Base-by-base conservation (phyloP, 2,329 filamentous ascomycete species). In the Anthostomella pinea region DNA sequence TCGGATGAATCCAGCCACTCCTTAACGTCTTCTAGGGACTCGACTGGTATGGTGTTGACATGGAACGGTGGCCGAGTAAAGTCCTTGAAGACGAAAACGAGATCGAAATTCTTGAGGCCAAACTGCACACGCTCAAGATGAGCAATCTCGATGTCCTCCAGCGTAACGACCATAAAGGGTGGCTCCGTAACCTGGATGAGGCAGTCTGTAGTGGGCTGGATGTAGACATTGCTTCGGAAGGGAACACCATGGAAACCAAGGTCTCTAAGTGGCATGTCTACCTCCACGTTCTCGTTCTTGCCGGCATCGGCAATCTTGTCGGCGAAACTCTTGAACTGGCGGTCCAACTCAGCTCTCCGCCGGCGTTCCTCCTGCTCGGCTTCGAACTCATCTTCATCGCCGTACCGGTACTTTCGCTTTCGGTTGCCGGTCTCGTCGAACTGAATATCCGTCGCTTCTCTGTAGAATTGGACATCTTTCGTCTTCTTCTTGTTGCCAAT, bases 401-500 rank as follows among this genome's bases (percentile, higher is more conserved):
- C 93, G 58, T 95, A 97, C 31, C 93, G 83, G 66, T 97, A 95
- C 68, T 96, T 96, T 50, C 93, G 86, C 70, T 96, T 95, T 47
- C 94, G 80, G 66, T 97, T 98, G 51, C 93, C 94, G 30, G 93
- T 98, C 68, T 98, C 93, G 57, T 98, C 93, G 53, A 98, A 97
- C 57, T 95, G 89, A 62, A 98, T 97, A 52, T 98, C 93, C 0
- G 93, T 97, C 3, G 93, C 93, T 68, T 98, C 93, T 35, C 93
- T 81, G 58, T 96, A 96, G 67, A 98, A 98, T 54, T 98, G 94
- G 1, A 98, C 86, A 61, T 98, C 94, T 69, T 93, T 96, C 8
- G 93, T 95, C 79, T 98, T 98, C 70, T 95, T 94, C 68, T 83
- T 80, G 75, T 95, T 97, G 43, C 93, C 93, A 46, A 98, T 86